phyloP scores from a whole-genome alignment of 139 green algal genomes.

The Auxenochlorella pyrenoidosa region DNA sequence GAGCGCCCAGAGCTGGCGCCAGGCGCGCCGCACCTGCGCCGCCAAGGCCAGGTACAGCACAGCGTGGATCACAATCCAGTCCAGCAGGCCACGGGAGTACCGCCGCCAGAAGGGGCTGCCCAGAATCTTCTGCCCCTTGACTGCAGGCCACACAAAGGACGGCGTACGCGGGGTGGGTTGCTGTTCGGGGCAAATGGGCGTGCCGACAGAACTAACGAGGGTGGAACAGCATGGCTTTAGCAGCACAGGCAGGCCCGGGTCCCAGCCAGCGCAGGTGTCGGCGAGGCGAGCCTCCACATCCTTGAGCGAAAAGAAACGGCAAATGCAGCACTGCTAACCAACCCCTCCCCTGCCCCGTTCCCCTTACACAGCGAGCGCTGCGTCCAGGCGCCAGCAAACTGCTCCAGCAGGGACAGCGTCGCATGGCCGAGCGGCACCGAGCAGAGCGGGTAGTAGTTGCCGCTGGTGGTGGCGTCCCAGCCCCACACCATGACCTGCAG shows the following conservation, averaged over 20 bases:
- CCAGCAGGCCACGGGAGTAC: constrained; percentile 44
- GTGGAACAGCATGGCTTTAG: too few species aligned
- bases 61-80: constrained; percentile 54
- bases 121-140: constrained; percentile 35
- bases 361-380: constrained; percentile 34
- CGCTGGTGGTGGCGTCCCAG: constrained; percentile 4
- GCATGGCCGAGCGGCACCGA: constrained; percentile 46
- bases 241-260: too few species aligned
- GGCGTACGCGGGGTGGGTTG: too few species aligned
- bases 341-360: neutral
- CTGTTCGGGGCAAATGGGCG: too few species aligned
- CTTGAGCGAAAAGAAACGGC: too few species aligned
- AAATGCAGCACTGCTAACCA: too few species aligned
- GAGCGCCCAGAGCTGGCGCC: neutral
- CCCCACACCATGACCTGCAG: constrained; percentile 43
- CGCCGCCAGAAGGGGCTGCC: constrained; percentile 53
- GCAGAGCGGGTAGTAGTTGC: constrained; percentile 36
- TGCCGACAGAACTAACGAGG: too few species aligned
- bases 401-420: constrained; percentile 38
- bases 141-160: neutral
- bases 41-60: constrained; percentile 47
- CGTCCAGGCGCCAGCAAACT: constrained; percentile 54
- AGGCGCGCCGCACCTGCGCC: neutral
- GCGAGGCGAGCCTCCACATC: too few species aligned
- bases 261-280: too few species aligned